Evolutionary conservation across 2,329 filamentous ascomycete genomes (phyloP).

Genomic region (Acarospora socialis): DNA sequence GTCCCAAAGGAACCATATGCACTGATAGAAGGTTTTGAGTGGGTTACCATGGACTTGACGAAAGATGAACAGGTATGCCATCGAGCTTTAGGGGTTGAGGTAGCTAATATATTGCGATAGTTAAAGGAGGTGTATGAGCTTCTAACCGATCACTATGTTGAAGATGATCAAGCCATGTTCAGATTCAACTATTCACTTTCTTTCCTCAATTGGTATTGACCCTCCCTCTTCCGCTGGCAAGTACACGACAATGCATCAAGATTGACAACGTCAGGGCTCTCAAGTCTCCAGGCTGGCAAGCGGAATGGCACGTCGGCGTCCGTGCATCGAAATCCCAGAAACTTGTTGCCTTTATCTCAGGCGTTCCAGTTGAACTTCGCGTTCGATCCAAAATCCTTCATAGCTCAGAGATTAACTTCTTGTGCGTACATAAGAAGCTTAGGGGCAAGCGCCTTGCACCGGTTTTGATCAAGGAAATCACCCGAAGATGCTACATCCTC

Average conservation of each 20-base stretch:
- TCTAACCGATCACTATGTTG: conserved; percentile 86
- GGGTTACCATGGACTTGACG: conserved; percentile 78
- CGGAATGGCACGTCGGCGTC: conserved; percentile 90
- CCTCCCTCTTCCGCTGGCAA: conserved; percentile 10
- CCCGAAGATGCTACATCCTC: conserved; percentile 72
- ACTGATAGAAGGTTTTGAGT: conserved; percentile 76
- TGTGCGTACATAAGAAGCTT: conserved; percentile 96
- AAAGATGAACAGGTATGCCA: conserved; percentile 45
- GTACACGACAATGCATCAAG: too few species aligned
- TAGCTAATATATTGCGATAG: conserved; percentile 25
- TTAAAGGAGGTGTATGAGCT: conserved; percentile 86
- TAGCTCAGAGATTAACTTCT: conserved; percentile 91
- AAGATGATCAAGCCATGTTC: conserved; percentile 94
- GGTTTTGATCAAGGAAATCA: conserved; percentile 95
- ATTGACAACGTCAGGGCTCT: conserved; percentile 51
- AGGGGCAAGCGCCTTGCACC: conserved; percentile 83
- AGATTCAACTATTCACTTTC: conserved; percentile 87
- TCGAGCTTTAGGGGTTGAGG: background rate
- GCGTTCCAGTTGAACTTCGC: conserved; percentile 70
- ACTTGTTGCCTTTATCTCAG: conserved; percentile 90
- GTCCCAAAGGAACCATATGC: conserved; percentile 64
- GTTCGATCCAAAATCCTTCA: conserved; percentile 63
- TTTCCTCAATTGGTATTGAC: conserved; percentile 70
- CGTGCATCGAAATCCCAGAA: conserved; percentile 70
- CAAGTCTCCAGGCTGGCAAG: conserved; percentile 85